Percentiles rank a stretch among this genome's conserved stretches.
These are phyloP conservation scores for Debaryomycetaceae sp. DNA, from an alignment of 1,139 yeast genomes.

Conservation along the genomic window DNA sequence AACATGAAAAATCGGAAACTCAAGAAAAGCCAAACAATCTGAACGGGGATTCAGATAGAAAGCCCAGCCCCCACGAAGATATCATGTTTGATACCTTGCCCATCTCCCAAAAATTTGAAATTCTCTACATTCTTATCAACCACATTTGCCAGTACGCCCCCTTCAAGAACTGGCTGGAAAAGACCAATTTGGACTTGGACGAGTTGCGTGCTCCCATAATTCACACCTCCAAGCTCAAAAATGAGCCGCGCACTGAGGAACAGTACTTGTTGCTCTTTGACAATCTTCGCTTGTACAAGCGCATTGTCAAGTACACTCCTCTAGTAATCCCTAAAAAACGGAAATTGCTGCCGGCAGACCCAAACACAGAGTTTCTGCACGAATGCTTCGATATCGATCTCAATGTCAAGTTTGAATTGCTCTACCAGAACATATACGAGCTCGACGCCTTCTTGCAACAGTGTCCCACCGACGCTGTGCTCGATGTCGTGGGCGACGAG, in stretches of 20 bases:
- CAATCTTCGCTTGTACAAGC: constrained; percentile 30
- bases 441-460: constrained; percentile 4
- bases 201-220: constrained; percentile 17
- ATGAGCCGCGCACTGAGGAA: constrained; percentile 3
- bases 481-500: constrained; percentile 10
- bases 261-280: constrained; percentile 37
- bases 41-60: constrained; percentile 4
- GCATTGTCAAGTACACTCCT: constrained; percentile 20
- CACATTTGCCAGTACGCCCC: constrained; percentile 24
- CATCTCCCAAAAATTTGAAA: constrained; percentile 35
- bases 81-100: constrained; percentile 25
- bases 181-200: constrained; percentile 22
- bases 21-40: too few species aligned
- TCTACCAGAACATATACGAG: constrained; percentile 24
- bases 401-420: constrained; percentile 18
- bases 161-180: constrained; percentile 36
- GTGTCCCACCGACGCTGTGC: constrained; percentile 1
- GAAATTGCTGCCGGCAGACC: constrained; percentile 22
- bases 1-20: constrained; percentile 1
- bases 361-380: constrained; percentile 16
- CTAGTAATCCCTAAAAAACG: constrained; percentile 32
- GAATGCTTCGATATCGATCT: constrained; percentile 21
- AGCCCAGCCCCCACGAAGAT: constrained; percentile 8
- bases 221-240: constrained; percentile 8
- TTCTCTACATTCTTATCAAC: constrained; percentile 30